Base-by-base conservation (phyloP, 179 eudicot species). In the Gypsophila paniculata region DNA sequence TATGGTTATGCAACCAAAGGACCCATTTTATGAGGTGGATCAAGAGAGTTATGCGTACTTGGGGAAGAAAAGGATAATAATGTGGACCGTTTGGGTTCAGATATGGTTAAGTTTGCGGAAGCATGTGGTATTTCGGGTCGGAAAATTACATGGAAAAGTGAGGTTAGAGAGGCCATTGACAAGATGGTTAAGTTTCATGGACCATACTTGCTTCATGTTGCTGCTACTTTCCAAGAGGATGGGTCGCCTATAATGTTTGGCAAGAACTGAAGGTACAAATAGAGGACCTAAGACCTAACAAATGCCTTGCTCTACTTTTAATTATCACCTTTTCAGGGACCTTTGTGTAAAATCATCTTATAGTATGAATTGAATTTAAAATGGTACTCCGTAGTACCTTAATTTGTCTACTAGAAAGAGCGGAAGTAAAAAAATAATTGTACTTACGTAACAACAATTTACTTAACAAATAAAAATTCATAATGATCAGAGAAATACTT, bases 131-230 rank as follows among this genome's bases (percentile, higher is more conserved):
- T 54, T 54, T 54, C 25, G 59, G 59, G 59, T 54, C 59, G 17
- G 0, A 54, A 7, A 25, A 26, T 58, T 58, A 21, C 32, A 26
- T 22, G 17, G 34, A 68, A 32, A 21, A 52, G 71, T 53, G 59
- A 68, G 44, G 14, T 68, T 8, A 25, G 22, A 12, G 17, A 14
- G 2, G 71, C 71, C 13, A 26, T 68, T 17, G 14, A 68, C 14
- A 68, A 25, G 36, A 68, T 68, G 71, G 0, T 69, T 8, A 39
- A 53, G 42, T 49, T 55, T 69, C 25, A 9, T 25, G 72, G 72
- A 53, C 72, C 72, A 15, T 69, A 69, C 38, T 69, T 69, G 61
- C 46, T 69, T 6, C 60, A 69, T 52, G 46, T 53, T 69, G 61
- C 8, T 14, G 19, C 25, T 51, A 25, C 48, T 58, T 58, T 19